Evolutionary conservation across 768 basidiomycete genomes (phyloP).

Genomic region (Tulasnella sp.): DNA sequence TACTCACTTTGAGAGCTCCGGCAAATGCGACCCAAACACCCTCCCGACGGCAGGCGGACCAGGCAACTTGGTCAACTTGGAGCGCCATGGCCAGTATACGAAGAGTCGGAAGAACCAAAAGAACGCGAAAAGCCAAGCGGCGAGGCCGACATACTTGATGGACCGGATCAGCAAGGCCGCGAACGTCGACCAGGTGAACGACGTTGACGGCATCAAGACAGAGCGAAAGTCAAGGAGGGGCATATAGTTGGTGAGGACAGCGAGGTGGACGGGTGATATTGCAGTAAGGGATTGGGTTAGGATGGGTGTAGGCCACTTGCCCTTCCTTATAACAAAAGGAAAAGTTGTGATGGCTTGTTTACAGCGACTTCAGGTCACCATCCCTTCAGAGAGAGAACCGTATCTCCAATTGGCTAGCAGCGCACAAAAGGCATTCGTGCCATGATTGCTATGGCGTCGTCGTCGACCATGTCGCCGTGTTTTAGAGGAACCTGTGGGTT

Average conservation of each 20-base stretch:
- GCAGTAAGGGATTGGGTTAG: no score
- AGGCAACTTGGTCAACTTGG: constrained; percentile 7
- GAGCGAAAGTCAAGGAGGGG: neutral
- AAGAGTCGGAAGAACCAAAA: constrained; percentile 11
- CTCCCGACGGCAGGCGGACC: constrained; percentile 5
- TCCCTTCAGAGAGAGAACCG: no score
- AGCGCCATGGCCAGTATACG: constrained; percentile 14
- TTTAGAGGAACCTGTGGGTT: no score
- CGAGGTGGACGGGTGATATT: constrained; percentile 5
- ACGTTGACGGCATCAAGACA: neutral
- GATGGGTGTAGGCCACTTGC: no score
- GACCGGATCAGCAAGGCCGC: neutral
- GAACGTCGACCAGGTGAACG: neutral
- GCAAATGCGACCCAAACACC: constrained; percentile 8
- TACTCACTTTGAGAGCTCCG: neutral
- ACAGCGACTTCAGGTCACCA: neutral
- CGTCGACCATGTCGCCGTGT: no score
- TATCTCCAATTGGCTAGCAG: no score
- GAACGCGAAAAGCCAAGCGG: constrained; percentile 1
- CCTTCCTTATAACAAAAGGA: no score
- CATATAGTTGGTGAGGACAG: constrained; percentile 4
- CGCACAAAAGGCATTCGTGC: no score
- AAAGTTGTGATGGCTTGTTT: no score
- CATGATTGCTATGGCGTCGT: no score
- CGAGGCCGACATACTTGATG: neutral